Base-by-base conservation (phyloP, 148 eudicot species). In the Silene latifolia region DNA sequence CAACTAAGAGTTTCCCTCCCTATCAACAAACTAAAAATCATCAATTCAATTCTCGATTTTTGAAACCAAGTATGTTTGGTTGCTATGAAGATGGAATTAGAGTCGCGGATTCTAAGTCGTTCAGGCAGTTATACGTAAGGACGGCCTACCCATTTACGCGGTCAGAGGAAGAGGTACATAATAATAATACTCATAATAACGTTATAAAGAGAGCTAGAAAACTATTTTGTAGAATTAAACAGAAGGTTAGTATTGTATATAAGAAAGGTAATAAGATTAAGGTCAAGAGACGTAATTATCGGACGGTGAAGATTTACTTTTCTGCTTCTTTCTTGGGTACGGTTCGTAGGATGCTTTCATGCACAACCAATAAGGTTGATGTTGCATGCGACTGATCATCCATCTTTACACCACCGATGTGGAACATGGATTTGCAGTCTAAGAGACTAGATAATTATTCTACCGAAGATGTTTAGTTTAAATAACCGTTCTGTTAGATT, bases 41-140 rank as follows among this genome's bases (percentile, higher is more conserved):
- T 75, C 75, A 56, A 51, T 59, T 65, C 59, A 0, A 46, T 56
- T 74, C 76, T 15, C 87, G 85, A 46, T 86, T 90, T 67, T 72
- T 86, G 0, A 32, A 72, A 68, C 79, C 89, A 7, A 35, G 39
- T 39, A 51, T 54, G 24, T 25, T 42, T 29, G 76, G 72, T 39
- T 62, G 58, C 27, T 48, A 25, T 17, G 23, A 58, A 51, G 21
- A 58, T 3, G 62, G 46, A 8, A 68, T 58, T 44, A 47, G 74
- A 62, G 85, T 85, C 72, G 88, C 84, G 23, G 89, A 88, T 71
- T 84, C 86, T 35, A 74, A 80, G 21, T 90, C 92, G 47, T 87
- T 88, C 79, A 77, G 95, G 82, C 95, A 88, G 66, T 19, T 85
- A 69, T 90, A 88, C 79, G 73, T 88, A 13, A 79, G 89, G 68